Base-by-base conservation (phyloP, 768 basidiomycete genomes). In the Chlorophyllum brunneum region DNA sequence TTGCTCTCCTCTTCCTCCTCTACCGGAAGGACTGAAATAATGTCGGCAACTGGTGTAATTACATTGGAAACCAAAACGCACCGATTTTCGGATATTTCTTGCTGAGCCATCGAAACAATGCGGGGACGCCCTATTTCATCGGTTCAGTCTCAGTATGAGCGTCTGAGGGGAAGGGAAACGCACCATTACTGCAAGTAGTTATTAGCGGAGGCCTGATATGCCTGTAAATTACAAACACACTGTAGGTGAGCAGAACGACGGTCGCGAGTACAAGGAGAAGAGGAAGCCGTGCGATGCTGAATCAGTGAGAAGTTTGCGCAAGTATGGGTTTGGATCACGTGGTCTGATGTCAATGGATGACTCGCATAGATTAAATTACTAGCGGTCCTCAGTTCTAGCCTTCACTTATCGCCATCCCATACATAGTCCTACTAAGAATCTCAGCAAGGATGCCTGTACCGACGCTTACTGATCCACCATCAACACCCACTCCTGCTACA, bases 1-100 rank as follows among this genome's bases (percentile, higher is more conserved):
- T 83, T 81, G 16, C 75, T 73, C 40, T 90, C 87, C 38, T 91
- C 89, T 53, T 92, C 95, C 68, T 98, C 95, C 31, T 80, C 72
- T 2, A 98, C 95, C 13, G 86, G 81, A 59, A 70, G 72, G 60
- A 90, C 90, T 93, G 50, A 15, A 27, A 23, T 27, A 1, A 22
- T 16, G 27, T 56, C 16, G 9, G 40, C 22, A 18, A 42, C 2
- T 27, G 18, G 13, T 36, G 18, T 5, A n/a, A n/a, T n/a, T n/a
- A n/a, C n/a, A n/a, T 30, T 54, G 23, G 58, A 33, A 26, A 8
- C 37, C 10, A 36, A 10, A 22, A 75, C 85, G 48, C 54, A 90
- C 93, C 85, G 63, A 95, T 98, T 79, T 92, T 98, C 46, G 95
- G 94, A 67, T 99, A 99, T 70, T 98, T 98, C 76, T 88, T 95